Evolutionary conservation across 805 yeast species (phyloP).

Genomic region (Cephaloascus albidus): DNA sequence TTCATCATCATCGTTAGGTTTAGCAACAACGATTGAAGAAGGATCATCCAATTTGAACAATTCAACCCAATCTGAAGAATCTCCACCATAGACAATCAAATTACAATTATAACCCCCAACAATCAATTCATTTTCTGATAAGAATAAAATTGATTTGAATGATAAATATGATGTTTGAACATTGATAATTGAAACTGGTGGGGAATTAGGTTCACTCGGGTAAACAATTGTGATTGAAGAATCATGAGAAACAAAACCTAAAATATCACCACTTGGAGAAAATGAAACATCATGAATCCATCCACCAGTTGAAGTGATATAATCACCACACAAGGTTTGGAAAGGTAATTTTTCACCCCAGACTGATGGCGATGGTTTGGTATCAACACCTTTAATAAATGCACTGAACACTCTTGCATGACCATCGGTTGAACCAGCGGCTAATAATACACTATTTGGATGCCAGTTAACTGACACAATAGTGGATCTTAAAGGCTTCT

Average conservation of each 20-base stretch:
- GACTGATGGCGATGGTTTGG: constrained; percentile 66
- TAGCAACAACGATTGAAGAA: constrained; percentile 13
- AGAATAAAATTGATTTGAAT: constrained; percentile 66
- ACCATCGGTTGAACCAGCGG: constrained; percentile 90
- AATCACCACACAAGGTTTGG: constrained; percentile 83
- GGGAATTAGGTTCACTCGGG: constrained; percentile 57
- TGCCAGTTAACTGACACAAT: constrained; percentile 85
- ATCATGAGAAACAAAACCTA: constrained; percentile 83
- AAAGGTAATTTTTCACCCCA: constrained; percentile 98
- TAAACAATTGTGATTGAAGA: constrained; percentile 75
- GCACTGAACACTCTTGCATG: constrained; percentile 86
- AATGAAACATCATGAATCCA: constrained; percentile 92
- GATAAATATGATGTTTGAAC: constrained; percentile 70
- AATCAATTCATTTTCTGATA: constrained; percentile 54
- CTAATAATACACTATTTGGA: constrained; percentile 80
- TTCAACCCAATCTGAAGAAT: constrained; percentile 54
- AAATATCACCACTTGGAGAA: constrained; percentile 66
- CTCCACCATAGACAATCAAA: constrained; percentile 77
- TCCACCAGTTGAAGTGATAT: constrained; percentile 57
- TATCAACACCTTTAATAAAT: constrained; percentile 80
- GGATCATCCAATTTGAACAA: constrained; percentile 53
- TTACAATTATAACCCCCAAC: constrained; percentile 93
- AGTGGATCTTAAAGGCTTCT: constrained; percentile 88
- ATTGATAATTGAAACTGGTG: constrained; percentile 50
- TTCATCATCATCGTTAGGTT: constrained; percentile 39